Conservation (phyloP, 176 grass and related monocot genomes). For the Carex littledalei region DNA sequence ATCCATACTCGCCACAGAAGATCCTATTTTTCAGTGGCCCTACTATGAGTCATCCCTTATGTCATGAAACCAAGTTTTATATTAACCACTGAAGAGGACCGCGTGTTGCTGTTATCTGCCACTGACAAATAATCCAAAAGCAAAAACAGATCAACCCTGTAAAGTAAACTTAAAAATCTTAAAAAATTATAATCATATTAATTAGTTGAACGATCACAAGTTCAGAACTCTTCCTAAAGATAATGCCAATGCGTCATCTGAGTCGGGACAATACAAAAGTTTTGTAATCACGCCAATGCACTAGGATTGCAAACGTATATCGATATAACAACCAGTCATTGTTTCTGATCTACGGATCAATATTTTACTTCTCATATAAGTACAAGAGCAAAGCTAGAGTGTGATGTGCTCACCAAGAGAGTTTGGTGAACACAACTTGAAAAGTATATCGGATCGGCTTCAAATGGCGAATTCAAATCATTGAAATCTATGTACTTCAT, state of each 20-base stretch:
- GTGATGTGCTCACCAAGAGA: too few relatives aligned
- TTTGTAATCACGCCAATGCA: neutral
- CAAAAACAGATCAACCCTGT: neutral
- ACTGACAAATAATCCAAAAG: neutral
- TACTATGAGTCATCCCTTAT: conserved; percentile 19
- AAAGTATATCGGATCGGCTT: too few relatives aligned
- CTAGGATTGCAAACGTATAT: too few relatives aligned
- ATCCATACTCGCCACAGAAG: neutral
- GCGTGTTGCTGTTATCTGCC: neutral
- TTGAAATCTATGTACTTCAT: too few relatives aligned
- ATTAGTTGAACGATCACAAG: neutral
- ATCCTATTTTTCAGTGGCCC: neutral
- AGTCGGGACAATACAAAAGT: neutral
- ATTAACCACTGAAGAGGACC: neutral
- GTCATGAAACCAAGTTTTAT: conserved; percentile 12
- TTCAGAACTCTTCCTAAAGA: neutral
- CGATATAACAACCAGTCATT: too few relatives aligned
- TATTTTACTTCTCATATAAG: too few relatives aligned
- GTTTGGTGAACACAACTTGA: too few relatives aligned
- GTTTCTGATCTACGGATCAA: too few relatives aligned
- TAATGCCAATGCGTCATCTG: neutral
- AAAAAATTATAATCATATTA: neutral
- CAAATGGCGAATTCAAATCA: too few relatives aligned
- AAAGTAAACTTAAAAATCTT: neutral
- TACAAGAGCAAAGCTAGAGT: too few relatives aligned